Evolutionary conservation across 1,139 yeast species (phyloP).

Genomic region (Nakaseomyces delphensis): DNA sequence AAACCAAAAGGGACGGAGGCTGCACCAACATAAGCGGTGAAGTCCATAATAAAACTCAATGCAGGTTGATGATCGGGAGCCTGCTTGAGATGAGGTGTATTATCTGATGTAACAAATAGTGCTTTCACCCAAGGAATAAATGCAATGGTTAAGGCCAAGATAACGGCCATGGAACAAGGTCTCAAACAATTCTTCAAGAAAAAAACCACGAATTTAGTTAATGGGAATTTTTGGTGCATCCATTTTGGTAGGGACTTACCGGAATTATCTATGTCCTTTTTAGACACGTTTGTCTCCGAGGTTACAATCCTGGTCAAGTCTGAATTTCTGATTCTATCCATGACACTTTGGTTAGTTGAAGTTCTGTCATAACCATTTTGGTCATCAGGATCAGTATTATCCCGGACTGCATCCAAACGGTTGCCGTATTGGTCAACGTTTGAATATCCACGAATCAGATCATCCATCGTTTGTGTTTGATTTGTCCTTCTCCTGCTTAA

Average conservation of each 20-base stretch:
- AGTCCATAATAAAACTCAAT: conserved; percentile 70
- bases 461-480: conserved; percentile 46
- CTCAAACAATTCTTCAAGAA: conserved; percentile 54
- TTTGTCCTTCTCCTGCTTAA: conserved; percentile 15
- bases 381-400: conserved; percentile 9
- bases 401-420: conserved; percentile 13
- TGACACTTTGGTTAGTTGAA: neutral
- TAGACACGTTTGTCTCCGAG: conserved; percentile 29
- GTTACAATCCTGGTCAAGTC: conserved; percentile 29
- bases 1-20: conserved; percentile 85
- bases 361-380: neutral
- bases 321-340: conserved; percentile 15
- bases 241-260: conserved; percentile 25
- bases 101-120: conserved; percentile 46
- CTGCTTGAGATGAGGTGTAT: conserved; percentile 37
- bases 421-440: conserved; percentile 35
- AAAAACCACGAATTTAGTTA: conserved; percentile 27
- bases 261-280: conserved; percentile 28
- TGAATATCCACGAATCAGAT: conserved; percentile 55
- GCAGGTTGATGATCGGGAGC: conserved; percentile 85
- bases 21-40: conserved; percentile 62
- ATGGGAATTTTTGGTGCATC: conserved; percentile 23
- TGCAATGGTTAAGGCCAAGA: conserved; percentile 53
- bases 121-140: conserved; percentile 86
- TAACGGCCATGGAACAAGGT: conserved; percentile 61